Conservation (phyloP, 148 eudicot species). For the Rhododendron williamsianum region DNA sequence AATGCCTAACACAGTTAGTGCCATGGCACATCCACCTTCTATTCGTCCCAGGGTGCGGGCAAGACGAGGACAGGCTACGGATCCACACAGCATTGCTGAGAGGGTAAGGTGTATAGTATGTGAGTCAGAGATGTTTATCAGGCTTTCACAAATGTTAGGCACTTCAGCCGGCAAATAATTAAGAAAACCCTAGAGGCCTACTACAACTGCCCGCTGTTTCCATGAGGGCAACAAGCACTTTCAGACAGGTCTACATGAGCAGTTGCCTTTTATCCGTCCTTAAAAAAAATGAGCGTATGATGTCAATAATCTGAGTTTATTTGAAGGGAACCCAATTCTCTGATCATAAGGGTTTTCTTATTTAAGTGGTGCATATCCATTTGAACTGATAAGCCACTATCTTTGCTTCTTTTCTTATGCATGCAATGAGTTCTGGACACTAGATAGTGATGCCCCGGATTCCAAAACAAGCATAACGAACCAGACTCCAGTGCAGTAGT, state of each 20-base stretch:
- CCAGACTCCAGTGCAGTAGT: neutral
- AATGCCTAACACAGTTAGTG: conserved; percentile 43
- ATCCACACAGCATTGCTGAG: conserved; percentile 76
- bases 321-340: neutral
- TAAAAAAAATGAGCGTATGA: neutral
- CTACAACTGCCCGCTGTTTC: neutral
- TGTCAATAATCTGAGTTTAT: neutral
- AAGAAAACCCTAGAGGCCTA: neutral
- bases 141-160: neutral
- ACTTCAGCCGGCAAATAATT: neutral
- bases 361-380: neutral
- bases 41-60: conserved; percentile 66
- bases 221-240: neutral
- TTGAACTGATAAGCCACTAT: neutral
- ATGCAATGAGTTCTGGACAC: neutral
- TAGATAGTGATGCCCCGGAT: neutral
- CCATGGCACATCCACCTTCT: conserved; percentile 55
- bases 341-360: conserved; percentile 1
- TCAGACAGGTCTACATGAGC: neutral
- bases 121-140: neutral
- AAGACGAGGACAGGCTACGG: conserved; percentile 75
- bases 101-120: conserved; percentile 38
- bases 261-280: neutral
- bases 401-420: neutral
- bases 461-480: neutral